These are phyloP conservation scores for Schwanniomyces polymorphus DNA, from an alignment of 805 yeast species.

Conservation along the genomic window DNA sequence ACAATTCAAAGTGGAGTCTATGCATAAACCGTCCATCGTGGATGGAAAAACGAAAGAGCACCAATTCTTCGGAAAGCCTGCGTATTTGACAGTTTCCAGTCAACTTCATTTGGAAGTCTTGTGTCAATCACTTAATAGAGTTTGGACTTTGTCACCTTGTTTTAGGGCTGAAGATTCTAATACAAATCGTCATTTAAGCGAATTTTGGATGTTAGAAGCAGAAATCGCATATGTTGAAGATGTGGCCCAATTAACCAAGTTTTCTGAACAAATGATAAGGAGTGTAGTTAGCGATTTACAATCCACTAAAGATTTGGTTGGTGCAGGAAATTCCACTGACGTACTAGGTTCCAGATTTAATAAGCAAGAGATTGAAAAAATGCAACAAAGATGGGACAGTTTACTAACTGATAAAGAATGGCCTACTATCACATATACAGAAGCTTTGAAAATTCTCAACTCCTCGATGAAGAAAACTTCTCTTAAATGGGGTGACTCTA, in stretches of 20 bases:
- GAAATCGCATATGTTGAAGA: slow-evolving; percentile 70
- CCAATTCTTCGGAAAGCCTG: slow-evolving; percentile 62
- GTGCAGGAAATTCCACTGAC: slow-evolving; percentile 19
- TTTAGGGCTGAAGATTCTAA: slow-evolving; percentile 92
- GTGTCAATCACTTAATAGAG: slow-evolving; percentile 71
- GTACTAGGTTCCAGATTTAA: slow-evolving; percentile 36
- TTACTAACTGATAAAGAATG: slow-evolving; percentile 50
- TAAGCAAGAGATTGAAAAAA: slow-evolving; percentile 31
- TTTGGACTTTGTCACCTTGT: slow-evolving; percentile 88
- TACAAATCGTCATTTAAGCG: slow-evolving; percentile 88
- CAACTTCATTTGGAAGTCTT: slow-evolving; percentile 88
- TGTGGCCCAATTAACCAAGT: slow-evolving; percentile 58
- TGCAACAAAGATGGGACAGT: slow-evolving; percentile 58
- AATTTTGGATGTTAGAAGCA: slow-evolving; percentile 97
- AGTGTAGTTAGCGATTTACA: slow-evolving; percentile 27
- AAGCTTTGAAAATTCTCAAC: slow-evolving; percentile 61
- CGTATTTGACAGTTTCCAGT: slow-evolving; percentile 85
- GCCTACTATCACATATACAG: slow-evolving; percentile 71
- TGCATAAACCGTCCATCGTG: slow-evolving; percentile 7
- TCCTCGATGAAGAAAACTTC: slow-evolving; percentile 35
- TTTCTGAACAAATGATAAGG: slow-evolving; percentile 73
- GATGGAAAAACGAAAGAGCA: slow-evolving; percentile 10
- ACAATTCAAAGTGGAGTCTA: slow-evolving; percentile 58
- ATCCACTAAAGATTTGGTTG: slow-evolving; percentile 13
- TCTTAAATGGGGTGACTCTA: slow-evolving; percentile 65